Evolutionary conservation across 352 stramenopile species (phyloP).

Genomic region (Phytophthora megakarya): DNA sequence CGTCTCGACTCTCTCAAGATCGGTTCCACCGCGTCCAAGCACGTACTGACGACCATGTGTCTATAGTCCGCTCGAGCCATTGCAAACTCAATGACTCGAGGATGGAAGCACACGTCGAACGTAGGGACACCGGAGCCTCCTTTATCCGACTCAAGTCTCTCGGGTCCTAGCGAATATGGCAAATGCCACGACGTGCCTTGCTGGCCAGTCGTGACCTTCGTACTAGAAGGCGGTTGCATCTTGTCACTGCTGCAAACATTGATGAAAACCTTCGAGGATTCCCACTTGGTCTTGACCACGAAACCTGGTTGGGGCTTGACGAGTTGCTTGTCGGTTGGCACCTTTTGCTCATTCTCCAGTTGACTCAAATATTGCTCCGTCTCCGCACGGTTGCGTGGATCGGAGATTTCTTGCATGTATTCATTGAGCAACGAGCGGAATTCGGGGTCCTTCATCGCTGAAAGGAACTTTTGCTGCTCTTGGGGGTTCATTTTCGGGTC

Average conservation of each 20-base stretch:
- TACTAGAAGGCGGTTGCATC: conserved; percentile 78
- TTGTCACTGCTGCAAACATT: conserved; percentile 92
- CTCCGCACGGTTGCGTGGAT: conserved; percentile 88
- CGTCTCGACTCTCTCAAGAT: conserved; percentile 50
- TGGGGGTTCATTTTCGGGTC: conserved; percentile 23
- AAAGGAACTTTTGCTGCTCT: conserved; percentile 87
- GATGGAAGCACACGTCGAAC: conserved; percentile 94
- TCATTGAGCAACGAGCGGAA: conserved; percentile 93
- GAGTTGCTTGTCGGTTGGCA: conserved; percentile 86
- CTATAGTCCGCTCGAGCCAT: conserved; percentile 62
- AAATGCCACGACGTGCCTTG: conserved; percentile 84
- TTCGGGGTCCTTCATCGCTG: conserved; percentile 89
- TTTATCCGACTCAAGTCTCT: conserved; percentile 92
- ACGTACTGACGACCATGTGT: conserved; percentile 88
- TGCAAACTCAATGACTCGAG: conserved; percentile 77
- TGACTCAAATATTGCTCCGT: conserved; percentile 91
- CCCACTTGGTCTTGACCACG: conserved; percentile 90
- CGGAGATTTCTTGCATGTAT: conserved; percentile 94
- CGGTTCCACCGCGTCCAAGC: conserved; percentile 83
- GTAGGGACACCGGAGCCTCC: conserved; percentile 62
- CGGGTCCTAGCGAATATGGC: conserved; percentile 89
- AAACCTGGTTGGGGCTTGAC: conserved; percentile 88
- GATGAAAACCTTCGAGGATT: conserved; percentile 87
- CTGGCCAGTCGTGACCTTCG: conserved; percentile 29
- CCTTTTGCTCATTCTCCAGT: conserved; percentile 88